Evolutionary conservation across 139 green algal species (phyloP), one percentile per base, ranked within the genome.

Genomic region (Micractinium sp.): DNA sequence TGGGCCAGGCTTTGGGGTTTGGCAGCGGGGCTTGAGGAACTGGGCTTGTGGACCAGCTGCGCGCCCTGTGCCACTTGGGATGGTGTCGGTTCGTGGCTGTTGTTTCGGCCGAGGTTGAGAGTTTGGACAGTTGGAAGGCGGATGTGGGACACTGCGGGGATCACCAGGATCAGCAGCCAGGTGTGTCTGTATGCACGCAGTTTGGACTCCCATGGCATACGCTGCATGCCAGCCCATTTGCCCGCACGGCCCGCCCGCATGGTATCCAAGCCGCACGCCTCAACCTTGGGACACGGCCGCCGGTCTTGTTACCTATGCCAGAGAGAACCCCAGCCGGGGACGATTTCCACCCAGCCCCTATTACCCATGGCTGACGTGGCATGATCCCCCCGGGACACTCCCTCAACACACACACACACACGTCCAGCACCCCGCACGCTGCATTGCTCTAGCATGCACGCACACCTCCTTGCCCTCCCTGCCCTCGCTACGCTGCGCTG

Each of bases 351-450:
- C 74, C 86, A 67, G 89, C 76, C 79, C 25, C 33, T 38, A 53
- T 69, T 33, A 7, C 33, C 61, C 31, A 60, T 91, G 56, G 90
- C 81, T 79, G 82, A 79, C 29, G 85, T 56, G 87, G 90, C 87
- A 93, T 93, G 90, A 93, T 93, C 90, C 90, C 90, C 87, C 47
- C 81, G 33, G 39, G 27, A 93, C 88, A 93, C 14, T n/a, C 33
- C 73, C 73, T 25, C n/a, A 1, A 41, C n/a, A 18, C 38, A 33
- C 38, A 31, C 22, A 56, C 38, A 20, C 33, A 29, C 73, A 27
- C 73, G 9, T 76, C 27, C 69, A 13, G 25, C 69, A 27, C 2
- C 36, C 69, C 36, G 25, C 36, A 14, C 69, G 13, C 29, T 76
- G 69, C 23, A 36, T 25, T 27, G 20, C 19, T 25, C 20, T 66